Evolutionary conservation across 495 filamentous ascomycete species (phyloP).

Genomic region (Tuber calosporum): DNA sequence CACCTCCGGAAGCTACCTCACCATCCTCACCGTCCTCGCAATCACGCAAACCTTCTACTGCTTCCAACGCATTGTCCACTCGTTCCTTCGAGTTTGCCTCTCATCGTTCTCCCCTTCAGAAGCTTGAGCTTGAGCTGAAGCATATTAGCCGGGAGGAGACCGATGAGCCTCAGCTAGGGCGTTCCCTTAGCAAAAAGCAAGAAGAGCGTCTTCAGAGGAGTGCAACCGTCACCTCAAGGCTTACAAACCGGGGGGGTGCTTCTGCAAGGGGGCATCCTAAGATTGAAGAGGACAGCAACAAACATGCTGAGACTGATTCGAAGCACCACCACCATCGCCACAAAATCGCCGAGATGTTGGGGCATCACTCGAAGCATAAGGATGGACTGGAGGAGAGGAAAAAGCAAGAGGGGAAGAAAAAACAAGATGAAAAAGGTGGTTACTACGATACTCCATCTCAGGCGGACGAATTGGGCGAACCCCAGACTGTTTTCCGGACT

Average conservation of each 20-base stretch:
- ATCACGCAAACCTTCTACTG: slow-evolving; percentile 22
- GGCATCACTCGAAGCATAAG: slow-evolving; percentile 9
- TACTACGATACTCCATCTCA: slow-evolving; percentile 9
- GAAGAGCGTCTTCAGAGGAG: slow-evolving; percentile 35
- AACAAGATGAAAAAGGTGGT: slow-evolving; percentile 5
- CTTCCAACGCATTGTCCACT: slow-evolving; percentile 11
- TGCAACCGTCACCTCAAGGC: slow-evolving; percentile 31
- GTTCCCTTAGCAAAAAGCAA: slow-evolving; percentile 36
- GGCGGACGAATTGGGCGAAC: slow-evolving; percentile 11
- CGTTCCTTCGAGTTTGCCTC: slow-evolving; percentile 32
- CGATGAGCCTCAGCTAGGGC: slow-evolving; percentile 48
- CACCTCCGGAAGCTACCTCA: slow-evolving; percentile 10
- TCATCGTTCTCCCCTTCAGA: slow-evolving; percentile 73
- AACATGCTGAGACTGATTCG: slow-evolving; percentile 2
- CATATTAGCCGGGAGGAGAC: slow-evolving; percentile 89
- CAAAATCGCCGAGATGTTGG: slow-evolving; percentile 24
- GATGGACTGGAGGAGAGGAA: slow-evolving; percentile 6
- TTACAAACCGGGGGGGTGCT: slow-evolving; percentile 15
- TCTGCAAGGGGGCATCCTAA: slow-evolving; percentile 7
- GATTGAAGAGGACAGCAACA: slow-evolving; percentile 2
- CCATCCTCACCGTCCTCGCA: slow-evolving; percentile 15
- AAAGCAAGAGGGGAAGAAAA: slow-evolving; percentile 1
- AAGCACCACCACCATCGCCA: slow-evolving; percentile 18
- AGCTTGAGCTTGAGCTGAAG: slow-evolving; percentile 75
- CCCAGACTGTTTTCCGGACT: slow-evolving; percentile 12